Base-by-base conservation (phyloP, 1,139 yeast species). In the Yamadazyma mexicana region DNA sequence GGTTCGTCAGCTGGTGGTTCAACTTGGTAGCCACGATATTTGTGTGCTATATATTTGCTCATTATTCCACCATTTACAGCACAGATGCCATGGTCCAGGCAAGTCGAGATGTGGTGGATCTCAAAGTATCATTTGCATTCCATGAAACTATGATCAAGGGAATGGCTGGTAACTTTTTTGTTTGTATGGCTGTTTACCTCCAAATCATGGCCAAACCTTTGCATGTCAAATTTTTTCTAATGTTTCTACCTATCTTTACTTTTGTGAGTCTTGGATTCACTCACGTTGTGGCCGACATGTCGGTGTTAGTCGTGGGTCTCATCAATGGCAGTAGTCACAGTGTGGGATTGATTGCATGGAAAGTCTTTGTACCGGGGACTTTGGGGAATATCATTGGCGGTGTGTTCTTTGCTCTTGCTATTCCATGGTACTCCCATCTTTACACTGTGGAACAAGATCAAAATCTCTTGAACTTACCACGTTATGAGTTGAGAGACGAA, bases 241-340 rank as follows among this genome's bases (percentile, higher is more conserved):
- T 86, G 65, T 50, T 69, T 6, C 55, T 85, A 17, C 94, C 95
- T 0, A 69, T 86, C 10, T 83, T 84, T 59, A 78, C 89, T 0
- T 83, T 86, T 57, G 94, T 84, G 7, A 52, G 81, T 1, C 67
- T 82, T 66, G 94, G 94, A 0, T 86, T 80, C 58, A 79, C 87
- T 4, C 95, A 87, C 55, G 79, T 79, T 2, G 88, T 87, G 8
- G 95, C 95, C 1, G 95, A 87, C 58, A 84, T 86, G 91, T 79
- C 69, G 49, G 51, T 83, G 42, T 55, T 83, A 9, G 76, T 81
- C 8, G 75, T 80, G 49, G 95, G 87, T 0, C 62, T 84, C 52
- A 69, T 86, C 36, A 82, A 83, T 55, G 77, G 81, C 22, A 83
- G 87, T 0, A 72, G 78, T 3, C 64, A 80, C 10, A 64, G 81